These are phyloP conservation scores for Phytopythium ostracodes DNA, from an alignment of 352 stramenopile species.

Conservation along the genomic window DNA sequence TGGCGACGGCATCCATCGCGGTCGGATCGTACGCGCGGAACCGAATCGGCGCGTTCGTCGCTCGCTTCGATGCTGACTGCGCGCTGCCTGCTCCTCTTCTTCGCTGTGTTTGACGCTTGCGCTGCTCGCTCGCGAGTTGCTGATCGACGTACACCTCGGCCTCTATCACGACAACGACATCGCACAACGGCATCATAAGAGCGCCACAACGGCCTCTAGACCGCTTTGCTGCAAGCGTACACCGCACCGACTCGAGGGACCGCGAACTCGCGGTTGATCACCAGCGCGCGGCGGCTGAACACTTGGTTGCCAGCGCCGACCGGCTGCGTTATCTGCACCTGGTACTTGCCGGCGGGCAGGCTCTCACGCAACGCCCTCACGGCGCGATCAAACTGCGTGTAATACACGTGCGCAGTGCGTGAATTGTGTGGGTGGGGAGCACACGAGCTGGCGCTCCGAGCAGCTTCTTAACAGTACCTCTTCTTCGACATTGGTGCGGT, in stretches of 20 bases:
- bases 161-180: slow-evolving; percentile 19
- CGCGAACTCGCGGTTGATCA: slow-evolving; percentile 45
- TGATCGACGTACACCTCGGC: slow-evolving; percentile 49
- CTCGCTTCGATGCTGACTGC: neutral
- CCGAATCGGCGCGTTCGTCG: neutral
- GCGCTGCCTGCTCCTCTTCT: neutral
- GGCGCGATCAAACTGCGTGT: slow-evolving; percentile 44
- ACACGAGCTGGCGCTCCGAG: no score
- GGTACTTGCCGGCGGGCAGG: slow-evolving; percentile 38
- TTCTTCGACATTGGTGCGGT: slow-evolving; percentile 26
- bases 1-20: slow-evolving; percentile 33
- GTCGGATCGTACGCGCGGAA: slow-evolving; percentile 36
- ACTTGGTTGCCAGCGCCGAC: slow-evolving; percentile 9
- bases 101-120: slow-evolving; percentile 10
- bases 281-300: slow-evolving; percentile 25
- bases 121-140: slow-evolving; percentile 21
- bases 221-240: neutral
- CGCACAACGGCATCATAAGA: neutral
- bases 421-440: neutral
- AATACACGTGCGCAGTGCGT: neutral
- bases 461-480: slow-evolving; percentile 27
- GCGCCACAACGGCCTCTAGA: neutral
- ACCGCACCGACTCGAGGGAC: slow-evolving; percentile 54
- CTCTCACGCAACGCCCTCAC: slow-evolving; percentile 35
- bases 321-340: slow-evolving; percentile 38